Conservation (phyloP, 2,329 filamentous ascomycete species). For the Pseudogymnoascus pannorum region DNA sequence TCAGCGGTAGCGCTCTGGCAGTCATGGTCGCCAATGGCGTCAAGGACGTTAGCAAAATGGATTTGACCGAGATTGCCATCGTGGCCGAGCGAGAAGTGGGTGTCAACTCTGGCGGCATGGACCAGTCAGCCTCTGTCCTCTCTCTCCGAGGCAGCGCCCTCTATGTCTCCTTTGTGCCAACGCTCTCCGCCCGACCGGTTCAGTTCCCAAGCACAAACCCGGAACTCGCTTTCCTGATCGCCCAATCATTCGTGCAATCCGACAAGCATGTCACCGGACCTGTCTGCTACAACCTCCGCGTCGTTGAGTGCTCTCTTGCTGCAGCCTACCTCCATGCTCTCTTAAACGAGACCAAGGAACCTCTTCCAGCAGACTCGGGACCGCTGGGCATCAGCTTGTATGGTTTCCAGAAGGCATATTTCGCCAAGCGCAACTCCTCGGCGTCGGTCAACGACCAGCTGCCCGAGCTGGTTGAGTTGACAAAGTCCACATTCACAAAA, state of each 20-base stretch:
- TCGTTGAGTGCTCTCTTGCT: constrained; percentile 90
- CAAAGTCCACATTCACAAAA: constrained; percentile 63
- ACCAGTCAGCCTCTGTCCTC: constrained; percentile 93
- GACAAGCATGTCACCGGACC: constrained; percentile 94
- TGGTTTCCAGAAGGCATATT: constrained; percentile 81
- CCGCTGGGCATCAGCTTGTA: constrained; percentile 77
- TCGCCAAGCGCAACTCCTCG: constrained; percentile 33
- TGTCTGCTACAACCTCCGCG: constrained; percentile 91
- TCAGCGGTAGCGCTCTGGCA: constrained; percentile 81
- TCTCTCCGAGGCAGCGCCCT: constrained; percentile 78
- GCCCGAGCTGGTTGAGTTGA: constrained; percentile 60
- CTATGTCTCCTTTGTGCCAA: constrained; percentile 82
- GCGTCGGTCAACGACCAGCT: constrained; percentile 57
- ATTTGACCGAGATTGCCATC: constrained; percentile 86
- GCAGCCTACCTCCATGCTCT: constrained; percentile 59
- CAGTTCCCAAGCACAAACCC: constrained; percentile 74
- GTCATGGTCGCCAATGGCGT: constrained; percentile 82
- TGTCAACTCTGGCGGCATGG: constrained; percentile 97
- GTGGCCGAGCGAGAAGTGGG: constrained; percentile 91
- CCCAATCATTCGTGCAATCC: constrained; percentile 86
- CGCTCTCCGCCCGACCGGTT: constrained; percentile 67
- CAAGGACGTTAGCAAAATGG: constrained; percentile 74
- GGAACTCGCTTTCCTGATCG: constrained; percentile 85
- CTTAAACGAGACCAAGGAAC: constrained; percentile 47
- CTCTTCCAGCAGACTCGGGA: constrained; percentile 68